Evolutionary conservation across 768 basidiomycete species (phyloP).

Genomic region (Leucocoprinus leucothites): DNA sequence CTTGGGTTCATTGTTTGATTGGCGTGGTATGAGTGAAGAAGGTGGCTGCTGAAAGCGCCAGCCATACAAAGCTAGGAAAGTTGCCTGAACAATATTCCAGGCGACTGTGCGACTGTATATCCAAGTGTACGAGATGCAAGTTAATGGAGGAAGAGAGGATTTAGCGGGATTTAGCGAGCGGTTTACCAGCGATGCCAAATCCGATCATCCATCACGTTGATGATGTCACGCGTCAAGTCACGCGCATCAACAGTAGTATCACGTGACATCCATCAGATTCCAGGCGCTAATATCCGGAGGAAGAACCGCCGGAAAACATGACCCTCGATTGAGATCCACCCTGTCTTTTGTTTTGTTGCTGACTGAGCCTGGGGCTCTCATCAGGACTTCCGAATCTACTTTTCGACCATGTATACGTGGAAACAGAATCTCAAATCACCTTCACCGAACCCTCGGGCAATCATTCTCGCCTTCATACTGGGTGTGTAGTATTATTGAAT

Average conservation of each 20-base stretch:
- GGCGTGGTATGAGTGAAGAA: conserved; percentile 44
- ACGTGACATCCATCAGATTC: background rate
- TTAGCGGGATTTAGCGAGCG: background rate
- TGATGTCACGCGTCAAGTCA: background rate
- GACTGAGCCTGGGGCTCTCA: too few species aligned
- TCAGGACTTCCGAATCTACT: too few species aligned
- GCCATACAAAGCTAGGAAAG: conserved; percentile 39
- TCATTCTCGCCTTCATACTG: background rate
- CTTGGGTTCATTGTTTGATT: conserved; percentile 28
- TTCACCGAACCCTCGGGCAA: too few species aligned
- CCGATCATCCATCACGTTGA: background rate
- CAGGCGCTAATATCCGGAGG: too few species aligned
- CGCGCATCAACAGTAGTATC: background rate
- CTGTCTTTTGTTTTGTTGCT: too few species aligned
- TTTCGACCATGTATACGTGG: too few species aligned
- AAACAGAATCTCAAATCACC: too few species aligned
- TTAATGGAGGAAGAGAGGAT: background rate
- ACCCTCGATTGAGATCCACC: too few species aligned
- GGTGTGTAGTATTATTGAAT: background rate
- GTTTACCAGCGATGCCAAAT: background rate
- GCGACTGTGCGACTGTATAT: background rate
- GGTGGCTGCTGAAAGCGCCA: conserved; percentile 56
- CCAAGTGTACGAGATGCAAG: background rate
- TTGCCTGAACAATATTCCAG: background rate
- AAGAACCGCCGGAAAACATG: too few species aligned